Percentiles rank a stretch among this genome's conserved stretches.
Conservation (phyloP, 176 grass and related monocot genomes). For the Aegilops bicornis region DNA sequence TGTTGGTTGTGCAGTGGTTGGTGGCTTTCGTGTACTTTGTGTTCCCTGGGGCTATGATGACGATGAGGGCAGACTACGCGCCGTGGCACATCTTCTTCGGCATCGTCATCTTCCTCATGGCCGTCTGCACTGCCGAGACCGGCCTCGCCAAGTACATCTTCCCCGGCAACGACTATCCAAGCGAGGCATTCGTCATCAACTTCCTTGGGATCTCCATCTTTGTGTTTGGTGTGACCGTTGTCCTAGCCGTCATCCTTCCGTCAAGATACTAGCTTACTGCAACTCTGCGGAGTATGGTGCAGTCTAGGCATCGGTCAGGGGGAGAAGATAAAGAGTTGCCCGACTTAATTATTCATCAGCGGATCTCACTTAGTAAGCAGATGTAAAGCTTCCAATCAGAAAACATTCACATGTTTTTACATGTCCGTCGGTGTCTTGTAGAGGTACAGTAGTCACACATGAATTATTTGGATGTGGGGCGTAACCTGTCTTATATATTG, state of each 20-base stretch:
- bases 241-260: constrained; percentile 38
- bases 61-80: constrained; percentile 51
- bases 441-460: no score
- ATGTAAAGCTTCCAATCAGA: background rate
- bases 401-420: background rate
- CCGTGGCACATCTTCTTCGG: constrained; percentile 63
- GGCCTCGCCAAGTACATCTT: constrained; percentile 25
- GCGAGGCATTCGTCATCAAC: constrained; percentile 36
- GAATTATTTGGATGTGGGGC: no score
- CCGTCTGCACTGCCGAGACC: constrained; percentile 36
- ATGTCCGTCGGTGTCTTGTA: no score
- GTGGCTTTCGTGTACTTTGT: constrained; percentile 47
- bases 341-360: background rate
- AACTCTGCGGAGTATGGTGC: background rate
- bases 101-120: constrained; percentile 55
- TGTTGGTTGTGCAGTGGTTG: constrained; percentile 35
- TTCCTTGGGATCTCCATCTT: constrained; percentile 39
- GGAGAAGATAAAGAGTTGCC: background rate
- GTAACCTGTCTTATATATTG: no score
- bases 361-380: background rate
- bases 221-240: constrained; percentile 31
- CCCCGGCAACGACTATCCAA: background rate
- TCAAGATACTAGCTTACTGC: constrained; percentile 33
- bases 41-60: constrained; percentile 43
- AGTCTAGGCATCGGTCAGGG: background rate